Percentiles rank a stretch among this genome's conserved stretches.
These are phyloP conservation scores for Hansfordia pulvinata DNA, from an alignment of 2,329 filamentous ascomycete species.

Conservation along the genomic window DNA sequence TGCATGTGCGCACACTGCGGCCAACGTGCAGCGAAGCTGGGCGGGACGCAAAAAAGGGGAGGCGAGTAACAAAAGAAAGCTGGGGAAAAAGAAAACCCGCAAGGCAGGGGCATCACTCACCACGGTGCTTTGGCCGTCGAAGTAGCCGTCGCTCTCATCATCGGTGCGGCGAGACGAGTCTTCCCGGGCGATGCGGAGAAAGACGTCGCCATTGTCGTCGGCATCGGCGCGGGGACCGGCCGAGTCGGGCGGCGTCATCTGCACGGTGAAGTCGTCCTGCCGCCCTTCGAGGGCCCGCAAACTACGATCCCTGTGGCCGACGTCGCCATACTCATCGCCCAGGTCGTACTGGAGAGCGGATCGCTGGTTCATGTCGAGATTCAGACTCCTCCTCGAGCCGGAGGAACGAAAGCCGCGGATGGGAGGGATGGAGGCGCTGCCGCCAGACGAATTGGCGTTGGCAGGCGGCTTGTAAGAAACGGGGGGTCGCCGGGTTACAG, in stretches of 20 bases:
- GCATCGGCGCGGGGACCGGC: constrained; percentile 22
- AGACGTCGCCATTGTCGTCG: constrained; percentile 44
- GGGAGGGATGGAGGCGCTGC: constrained; percentile 28
- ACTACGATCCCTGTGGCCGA: constrained; percentile 32
- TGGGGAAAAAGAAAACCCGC: constrained; percentile 13
- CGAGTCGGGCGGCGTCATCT: constrained; percentile 26
- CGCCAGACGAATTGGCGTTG: constrained; percentile 14
- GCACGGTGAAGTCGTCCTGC: constrained; percentile 20
- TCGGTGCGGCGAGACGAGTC: constrained; percentile 26
- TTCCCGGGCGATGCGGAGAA: constrained; percentile 43
- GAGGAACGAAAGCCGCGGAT: constrained; percentile 44
- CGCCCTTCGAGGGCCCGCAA: constrained; percentile 36
- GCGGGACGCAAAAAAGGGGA: background rate
- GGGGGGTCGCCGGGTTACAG: constrained; percentile 28
- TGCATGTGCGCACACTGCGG: background rate
- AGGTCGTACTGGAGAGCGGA: constrained; percentile 27
- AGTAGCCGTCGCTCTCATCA: constrained; percentile 18
- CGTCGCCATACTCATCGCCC: constrained; percentile 26
- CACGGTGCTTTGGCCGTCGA: constrained; percentile 24
- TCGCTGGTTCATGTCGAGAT: constrained; percentile 35
- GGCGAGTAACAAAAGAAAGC: constrained; percentile 3
- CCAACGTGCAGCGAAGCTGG: background rate
- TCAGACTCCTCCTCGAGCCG: constrained; percentile 39
- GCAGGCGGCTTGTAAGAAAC: constrained; percentile 33
- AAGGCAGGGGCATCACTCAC: too few relatives aligned